Evolutionary conservation across 768 basidiomycete genomes (phyloP), one percentile per base, ranked within the genome.

Genomic region (Auricularia cornea): DNA sequence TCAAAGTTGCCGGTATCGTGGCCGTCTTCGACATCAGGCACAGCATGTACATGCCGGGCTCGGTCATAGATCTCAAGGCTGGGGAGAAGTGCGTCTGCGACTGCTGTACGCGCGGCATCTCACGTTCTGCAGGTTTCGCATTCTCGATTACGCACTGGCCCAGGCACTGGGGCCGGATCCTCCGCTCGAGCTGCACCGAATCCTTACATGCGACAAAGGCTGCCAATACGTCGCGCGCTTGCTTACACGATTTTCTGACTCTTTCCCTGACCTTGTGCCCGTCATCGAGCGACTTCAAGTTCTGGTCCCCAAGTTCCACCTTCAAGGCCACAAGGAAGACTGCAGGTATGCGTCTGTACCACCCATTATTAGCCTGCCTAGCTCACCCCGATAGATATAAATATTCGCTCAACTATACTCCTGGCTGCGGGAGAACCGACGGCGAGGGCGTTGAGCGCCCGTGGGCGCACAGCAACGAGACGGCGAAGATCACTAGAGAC

Each of bases 401-500:
- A 12, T 70, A 56, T 18, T 20, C 18, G 5, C 18, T 23, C 5
- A 18, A 48, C 5, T 48, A 48, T 20, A 48, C 44, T 14, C 23
- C 11, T 5, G 10, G 5, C 23, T 48, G 44, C 31, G 75, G 73
- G 8, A 68, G 70, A 3, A 71, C 68, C 1, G 75, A 76, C 66
- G 74, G 78, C 0, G 76, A 81, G 56, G 75, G 69, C 1, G 68
- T 77, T 0, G 80, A 82, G 48, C 66, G 66, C 0, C 67, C 62
- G 0, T 82, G 80, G 80, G 63, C 76, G 0, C 66, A 66, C 6
- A 67, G 72, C 10, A 78, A 79, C 62, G 63, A 69, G 0, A 65
- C 71, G 0, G 74, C 72, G 0, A 62, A 70, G 0, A 77, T 75
- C 64, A 74, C 73, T 2, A 64, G 69, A 1, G 76, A 78, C 54